phyloP scores from a whole-genome alignment of 441 rosid genomes.

The Mallotus japonicus region DNA sequence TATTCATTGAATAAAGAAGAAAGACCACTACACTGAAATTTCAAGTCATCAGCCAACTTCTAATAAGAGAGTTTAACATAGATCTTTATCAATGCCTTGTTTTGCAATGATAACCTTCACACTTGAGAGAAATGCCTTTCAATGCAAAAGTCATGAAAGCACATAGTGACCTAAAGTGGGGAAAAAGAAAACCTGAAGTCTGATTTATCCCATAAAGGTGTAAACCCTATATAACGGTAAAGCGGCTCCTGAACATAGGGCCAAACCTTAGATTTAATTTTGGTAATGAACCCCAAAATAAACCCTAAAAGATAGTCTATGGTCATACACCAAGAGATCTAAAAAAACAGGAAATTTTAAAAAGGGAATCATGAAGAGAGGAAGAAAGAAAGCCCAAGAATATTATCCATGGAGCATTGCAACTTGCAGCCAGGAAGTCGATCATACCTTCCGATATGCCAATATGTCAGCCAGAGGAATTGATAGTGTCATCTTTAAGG shows the following conservation, averaged over 20 bases:
- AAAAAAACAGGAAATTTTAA: background rate
- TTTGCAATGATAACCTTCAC: background rate
- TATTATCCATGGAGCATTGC: constrained; percentile 1
- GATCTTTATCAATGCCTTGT: background rate
- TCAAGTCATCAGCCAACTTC: background rate
- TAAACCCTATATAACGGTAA: background rate
- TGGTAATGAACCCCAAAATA: background rate
- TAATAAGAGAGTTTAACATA: background rate
- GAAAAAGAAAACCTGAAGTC: background rate
- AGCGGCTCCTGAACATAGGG: background rate
- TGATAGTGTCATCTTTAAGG: constrained; percentile 84
- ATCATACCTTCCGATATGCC: constrained; percentile 85
- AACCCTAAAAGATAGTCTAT: background rate
- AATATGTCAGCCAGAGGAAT: constrained; percentile 91
- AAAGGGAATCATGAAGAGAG: background rate
- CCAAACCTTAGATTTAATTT: background rate
- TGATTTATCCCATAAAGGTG: background rate
- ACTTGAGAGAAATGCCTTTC: background rate
- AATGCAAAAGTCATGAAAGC: background rate
- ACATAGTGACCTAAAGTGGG: background rate
- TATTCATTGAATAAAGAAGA: background rate
- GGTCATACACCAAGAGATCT: background rate
- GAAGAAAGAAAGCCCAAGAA: background rate
- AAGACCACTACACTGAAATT: background rate
- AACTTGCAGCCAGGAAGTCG: constrained; percentile 1